Conservation (phyloP, 305 asterid genomes). For the Fraxinus floribunda region DNA sequence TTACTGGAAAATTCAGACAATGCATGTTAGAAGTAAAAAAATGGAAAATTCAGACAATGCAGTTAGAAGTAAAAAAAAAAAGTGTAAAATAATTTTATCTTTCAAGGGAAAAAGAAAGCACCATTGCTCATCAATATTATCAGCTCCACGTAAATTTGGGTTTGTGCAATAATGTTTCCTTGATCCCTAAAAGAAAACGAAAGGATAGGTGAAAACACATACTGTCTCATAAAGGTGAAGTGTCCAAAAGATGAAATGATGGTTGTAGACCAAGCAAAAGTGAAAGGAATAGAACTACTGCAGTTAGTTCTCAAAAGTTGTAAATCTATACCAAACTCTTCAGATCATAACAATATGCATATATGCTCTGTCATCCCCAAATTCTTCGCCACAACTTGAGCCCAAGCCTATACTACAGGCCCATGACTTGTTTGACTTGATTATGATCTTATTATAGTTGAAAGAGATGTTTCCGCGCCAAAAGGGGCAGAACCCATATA, state of each 20-base stretch:
- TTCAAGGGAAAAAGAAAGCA: slow-evolving; percentile 27
- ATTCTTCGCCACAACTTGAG: slow-evolving; percentile 9
- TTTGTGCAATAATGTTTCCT: slow-evolving; percentile 88
- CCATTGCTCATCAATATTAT: slow-evolving; percentile 87
- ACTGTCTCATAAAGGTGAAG: slow-evolving; percentile 7
- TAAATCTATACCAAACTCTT: slow-evolving; percentile 9
- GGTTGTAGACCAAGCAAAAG: slow-evolving; percentile 1
- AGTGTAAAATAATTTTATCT: neutral
- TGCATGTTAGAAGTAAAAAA: slow-evolving; percentile 34
- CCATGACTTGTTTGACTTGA: slow-evolving; percentile 11
- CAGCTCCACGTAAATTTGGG: slow-evolving; percentile 49
- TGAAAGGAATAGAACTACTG: neutral
- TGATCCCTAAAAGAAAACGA: slow-evolving; percentile 63
- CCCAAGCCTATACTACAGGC: slow-evolving; percentile 1
- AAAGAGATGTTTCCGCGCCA: slow-evolving; percentile 1
- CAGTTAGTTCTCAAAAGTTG: neutral
- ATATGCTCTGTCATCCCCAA: neutral
- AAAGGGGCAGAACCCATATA: neutral
- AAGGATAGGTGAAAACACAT: slow-evolving; percentile 14
- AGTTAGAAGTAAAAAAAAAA: slow-evolving; percentile 2
- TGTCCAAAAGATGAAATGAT: slow-evolving; percentile 1
- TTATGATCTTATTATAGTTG: neutral
- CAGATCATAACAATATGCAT: neutral
- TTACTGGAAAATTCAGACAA: slow-evolving; percentile 51
- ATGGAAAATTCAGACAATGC: too few species aligned